Evolutionary conservation across 805 yeast species (phyloP), one percentile per base, ranked within the genome.

Genomic region (Crinitomyces ghanaensis): DNA sequence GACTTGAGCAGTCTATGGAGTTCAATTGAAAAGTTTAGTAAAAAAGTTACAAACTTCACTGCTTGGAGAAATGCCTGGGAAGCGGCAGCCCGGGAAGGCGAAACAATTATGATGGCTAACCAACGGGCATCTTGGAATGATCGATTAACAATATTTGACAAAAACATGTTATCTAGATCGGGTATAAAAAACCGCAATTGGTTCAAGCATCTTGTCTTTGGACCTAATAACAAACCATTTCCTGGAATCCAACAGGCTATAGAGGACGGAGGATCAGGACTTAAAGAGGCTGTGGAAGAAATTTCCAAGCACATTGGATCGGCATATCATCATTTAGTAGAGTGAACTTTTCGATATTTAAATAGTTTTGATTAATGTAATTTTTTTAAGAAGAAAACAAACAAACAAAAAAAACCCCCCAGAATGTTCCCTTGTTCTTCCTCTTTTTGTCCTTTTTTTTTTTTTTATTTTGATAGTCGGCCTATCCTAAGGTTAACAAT

Each of bases 61-160:
- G 59, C 64, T 2, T 79, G 85, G 75, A 51, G 56, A 3, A 56
- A 57, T 15, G 71, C 76, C 5, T 86, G 95, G 95, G 51, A 56
- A 15, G 68, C 68, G 20, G 57, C 71, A 14, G 69, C 70, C 3
- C 44, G 56, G 23, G 63, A 65, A 20, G 60, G 67, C 4, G 86
- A 86, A 50, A 85, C 93, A 1, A 71, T 84, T 2, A 51, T 78
- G 36, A 58, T 82, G 25, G 68, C 86, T 0, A 73, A 76, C 29
- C 74, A 71, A 41, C 64, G 97, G 46, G 72, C 82, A 77, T 72
- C 72, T 36, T 80, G 91, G 82, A 86, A 86, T 54, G 66, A 72
- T n/a, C 72, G 72, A 39, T 55, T 83, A 46, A 54, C 70, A 3
- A 52, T 57, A 11, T 62, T 81, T 37, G 77, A 75, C 41, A 68